A percentile compares a stretch with the other conserved stretches of the same genome.
phyloP scores from a whole-genome alignment of 2,329 filamentous ascomycete genomes.

The Fusarium chaquense region DNA sequence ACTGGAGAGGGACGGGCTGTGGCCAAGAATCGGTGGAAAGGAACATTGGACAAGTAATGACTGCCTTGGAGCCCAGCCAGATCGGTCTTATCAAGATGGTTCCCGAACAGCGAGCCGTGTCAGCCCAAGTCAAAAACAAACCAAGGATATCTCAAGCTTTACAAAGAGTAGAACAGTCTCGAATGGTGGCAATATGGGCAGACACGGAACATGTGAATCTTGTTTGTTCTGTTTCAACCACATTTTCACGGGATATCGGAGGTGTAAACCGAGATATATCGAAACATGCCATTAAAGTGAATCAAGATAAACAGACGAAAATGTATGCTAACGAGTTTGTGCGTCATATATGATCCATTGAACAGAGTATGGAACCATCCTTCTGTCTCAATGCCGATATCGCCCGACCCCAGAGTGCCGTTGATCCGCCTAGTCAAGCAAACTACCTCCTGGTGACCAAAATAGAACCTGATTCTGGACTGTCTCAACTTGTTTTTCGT shows the following conservation, averaged over 20 bases:
- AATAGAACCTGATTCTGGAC: not conserved
- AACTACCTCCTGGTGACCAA: not conserved
- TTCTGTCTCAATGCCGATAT: conserved; percentile 4
- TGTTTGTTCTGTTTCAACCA: not conserved
- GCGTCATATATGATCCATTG: not conserved
- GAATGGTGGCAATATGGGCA: not conserved
- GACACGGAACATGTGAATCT: not conserved
- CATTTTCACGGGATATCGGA: not conserved
- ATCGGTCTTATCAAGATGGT: not conserved
- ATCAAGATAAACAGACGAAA: not conserved
- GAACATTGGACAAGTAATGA: not conserved
- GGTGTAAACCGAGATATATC: not conserved
- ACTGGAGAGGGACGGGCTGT: not conserved
- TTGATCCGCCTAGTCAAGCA: not conserved
- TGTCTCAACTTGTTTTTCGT: conserved; percentile 14
- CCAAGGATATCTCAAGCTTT: not conserved
- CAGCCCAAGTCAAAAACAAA: not conserved
- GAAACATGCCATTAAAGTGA: not conserved
- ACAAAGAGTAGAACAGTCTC: not conserved
- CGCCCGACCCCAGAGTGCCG: not conserved
- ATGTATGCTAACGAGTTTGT: not conserved
- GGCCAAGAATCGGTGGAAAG: not conserved
- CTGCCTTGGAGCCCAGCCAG: not conserved
- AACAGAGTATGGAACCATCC: not conserved
- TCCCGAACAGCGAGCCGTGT: not conserved